Conservation (phyloP, 768 basidiomycete species). For the Mycena latifolia region DNA sequence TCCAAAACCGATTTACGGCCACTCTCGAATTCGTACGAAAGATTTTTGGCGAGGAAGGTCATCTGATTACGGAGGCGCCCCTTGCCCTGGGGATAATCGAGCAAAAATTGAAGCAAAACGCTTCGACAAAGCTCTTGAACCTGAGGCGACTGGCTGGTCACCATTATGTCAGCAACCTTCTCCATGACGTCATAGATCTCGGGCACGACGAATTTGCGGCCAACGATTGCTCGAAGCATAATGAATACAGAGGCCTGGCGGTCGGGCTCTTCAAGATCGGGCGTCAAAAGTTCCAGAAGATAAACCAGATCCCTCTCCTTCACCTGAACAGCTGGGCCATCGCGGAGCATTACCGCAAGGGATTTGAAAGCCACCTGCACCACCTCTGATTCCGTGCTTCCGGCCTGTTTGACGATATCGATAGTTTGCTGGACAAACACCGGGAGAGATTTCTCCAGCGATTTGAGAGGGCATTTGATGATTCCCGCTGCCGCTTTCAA, state of each 20-base stretch:
- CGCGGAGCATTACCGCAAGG: slow-evolving; percentile 90
- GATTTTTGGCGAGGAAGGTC: slow-evolving; percentile 91
- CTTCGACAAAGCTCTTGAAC: slow-evolving; percentile 94
- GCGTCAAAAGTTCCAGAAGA: slow-evolving; percentile 86
- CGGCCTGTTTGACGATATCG: slow-evolving; percentile 82
- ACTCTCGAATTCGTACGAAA: slow-evolving; percentile 91
- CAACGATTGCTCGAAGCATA: slow-evolving; percentile 90
- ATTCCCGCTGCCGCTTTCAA: slow-evolving; percentile 87
- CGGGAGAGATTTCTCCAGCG: slow-evolving; percentile 80
- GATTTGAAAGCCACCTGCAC: slow-evolving; percentile 91
- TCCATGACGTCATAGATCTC: slow-evolving; percentile 99
- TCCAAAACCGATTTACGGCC: slow-evolving; percentile 96
- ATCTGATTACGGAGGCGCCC: slow-evolving; percentile 90
- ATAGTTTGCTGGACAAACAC: slow-evolving; percentile 89
- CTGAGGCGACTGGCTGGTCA: slow-evolving; percentile 91
- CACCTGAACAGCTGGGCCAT: slow-evolving; percentile 82
- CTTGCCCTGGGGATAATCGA: slow-evolving; percentile 97
- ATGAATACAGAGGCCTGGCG: slow-evolving; percentile 90
- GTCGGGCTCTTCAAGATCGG: slow-evolving; percentile 91
- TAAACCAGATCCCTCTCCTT: slow-evolving; percentile 92
- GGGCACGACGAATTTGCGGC: slow-evolving; percentile 91
- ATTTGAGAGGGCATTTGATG: slow-evolving; percentile 85
- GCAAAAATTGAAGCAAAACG: slow-evolving; percentile 91
- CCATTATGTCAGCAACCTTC: slow-evolving; percentile 89
- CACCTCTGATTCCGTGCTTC: slow-evolving; percentile 90